Evolutionary conservation across 805 yeast species (phyloP).

Genomic region (Sugiyamaella valdiviana): DNA sequence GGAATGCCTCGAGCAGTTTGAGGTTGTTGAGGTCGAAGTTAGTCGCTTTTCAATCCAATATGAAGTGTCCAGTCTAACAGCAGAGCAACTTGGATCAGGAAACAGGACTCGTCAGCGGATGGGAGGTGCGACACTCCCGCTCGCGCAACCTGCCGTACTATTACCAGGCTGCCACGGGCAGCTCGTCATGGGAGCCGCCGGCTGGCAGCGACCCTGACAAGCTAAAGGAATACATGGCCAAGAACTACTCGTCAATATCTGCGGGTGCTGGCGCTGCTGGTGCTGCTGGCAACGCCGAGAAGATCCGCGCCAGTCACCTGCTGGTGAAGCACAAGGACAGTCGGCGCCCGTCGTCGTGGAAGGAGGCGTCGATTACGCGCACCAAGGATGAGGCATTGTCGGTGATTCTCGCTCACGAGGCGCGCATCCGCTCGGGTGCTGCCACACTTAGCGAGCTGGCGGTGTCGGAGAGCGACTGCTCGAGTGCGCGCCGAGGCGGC

Average conservation of each 20-base stretch:
- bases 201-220: conserved; percentile 62
- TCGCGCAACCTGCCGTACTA: conserved; percentile 82
- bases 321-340: conserved; percentile 76
- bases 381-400: conserved; percentile 74
- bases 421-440: conserved; percentile 57
- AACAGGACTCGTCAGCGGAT: conserved; percentile 80
- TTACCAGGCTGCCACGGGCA: conserved; percentile 59
- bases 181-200: conserved; percentile 90
- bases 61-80: background rate
- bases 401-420: conserved; percentile 51
- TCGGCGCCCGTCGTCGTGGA: conserved; percentile 91
- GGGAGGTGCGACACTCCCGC: conserved; percentile 75
- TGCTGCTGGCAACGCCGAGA: conserved; percentile 23
- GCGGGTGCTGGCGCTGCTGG: conserved; percentile 21
- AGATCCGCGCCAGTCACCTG: conserved; percentile 75
- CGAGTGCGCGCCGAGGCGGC: conserved; percentile 80
- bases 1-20: too few species aligned
- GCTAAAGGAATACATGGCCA: conserved; percentile 51
- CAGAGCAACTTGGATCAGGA: background rate
- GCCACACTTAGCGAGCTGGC: conserved; percentile 68
- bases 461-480: conserved; percentile 77
- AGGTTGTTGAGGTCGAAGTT: too few species aligned
- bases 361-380: conserved; percentile 65
- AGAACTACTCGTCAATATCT: conserved; percentile 27
- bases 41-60: too few species aligned